These are phyloP conservation scores for Oryza australiensis DNA, from an alignment of 176 grass and related monocot genomes.

Conservation along the genomic window DNA sequence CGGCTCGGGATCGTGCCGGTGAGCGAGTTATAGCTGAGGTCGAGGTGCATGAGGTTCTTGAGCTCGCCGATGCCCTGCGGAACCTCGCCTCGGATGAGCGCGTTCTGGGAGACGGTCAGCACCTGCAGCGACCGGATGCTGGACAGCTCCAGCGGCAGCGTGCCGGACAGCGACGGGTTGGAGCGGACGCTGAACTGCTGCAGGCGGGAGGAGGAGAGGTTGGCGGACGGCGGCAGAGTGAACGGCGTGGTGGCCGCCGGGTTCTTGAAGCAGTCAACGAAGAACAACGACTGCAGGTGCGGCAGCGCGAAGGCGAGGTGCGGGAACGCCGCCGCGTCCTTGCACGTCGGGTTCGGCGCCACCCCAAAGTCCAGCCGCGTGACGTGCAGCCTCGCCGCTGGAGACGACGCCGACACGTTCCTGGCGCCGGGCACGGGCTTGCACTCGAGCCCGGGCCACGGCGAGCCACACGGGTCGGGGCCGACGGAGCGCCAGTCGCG, in stretches of 20 bases:
- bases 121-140: constrained; percentile 68
- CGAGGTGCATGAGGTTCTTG: constrained; percentile 62
- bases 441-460: constrained; percentile 96
- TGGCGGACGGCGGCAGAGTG: constrained; percentile 48
- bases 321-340: constrained; percentile 57
- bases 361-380: constrained; percentile 84
- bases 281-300: constrained; percentile 66
- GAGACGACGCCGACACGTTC: not conserved
- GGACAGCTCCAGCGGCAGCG: constrained; percentile 60
- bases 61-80: constrained; percentile 49
- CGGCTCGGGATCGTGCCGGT: constrained; percentile 50
- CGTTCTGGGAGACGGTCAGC: constrained; percentile 86
- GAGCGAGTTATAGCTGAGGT: constrained; percentile 96
- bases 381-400: constrained; percentile 46
- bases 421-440: constrained; percentile 22
- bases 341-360: constrained; percentile 71
- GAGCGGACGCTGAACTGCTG: constrained; percentile 77
- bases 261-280: constrained; percentile 77
- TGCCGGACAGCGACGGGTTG: constrained; percentile 74
- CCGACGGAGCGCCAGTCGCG: constrained; percentile 72
- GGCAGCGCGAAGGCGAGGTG: constrained; percentile 58
- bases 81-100: constrained; percentile 49
- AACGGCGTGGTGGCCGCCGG: constrained; percentile 39
- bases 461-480: constrained; percentile 68
- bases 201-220: constrained; percentile 54